Evolutionary conservation across 306 rosid species (phyloP), one percentile per base, ranked within the genome.

Genomic region (Prinsepia uniflora): DNA sequence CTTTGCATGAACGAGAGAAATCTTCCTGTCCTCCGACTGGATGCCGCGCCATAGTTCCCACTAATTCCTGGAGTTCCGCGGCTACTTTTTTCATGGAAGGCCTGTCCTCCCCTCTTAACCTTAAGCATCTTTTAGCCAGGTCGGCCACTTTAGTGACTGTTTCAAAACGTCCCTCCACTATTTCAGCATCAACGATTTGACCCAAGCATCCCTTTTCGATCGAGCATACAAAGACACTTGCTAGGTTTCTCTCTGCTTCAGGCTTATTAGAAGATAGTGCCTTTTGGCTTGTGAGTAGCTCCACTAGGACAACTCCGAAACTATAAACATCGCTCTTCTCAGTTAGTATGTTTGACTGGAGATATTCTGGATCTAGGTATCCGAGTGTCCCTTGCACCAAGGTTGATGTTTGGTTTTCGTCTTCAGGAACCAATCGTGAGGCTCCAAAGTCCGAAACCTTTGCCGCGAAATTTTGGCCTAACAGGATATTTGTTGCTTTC

Each of bases 281-380:
- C 1, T 2, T 6, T 70, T 56, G 58, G 14, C 81, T 65, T 0
- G 77, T 77, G 19, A 77, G 7, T 5, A 77, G 76, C 68, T 77
- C 81, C 2, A 57, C 71, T 4, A 77, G 45, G 19, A 77, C 81
- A 34, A 77, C 81, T 13, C 77, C 81, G 10, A 77, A 77, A 19
- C 81, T 77, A 6, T 71, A 77, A 2, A 76, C 75, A 0, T 76
- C 75, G 11, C 80, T 76, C 22, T 76, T 76, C 2, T 76, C 75
- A 0, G 65, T 60, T 15, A 60, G 46, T 60, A 36, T 45, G 17
- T 6, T 60, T 5, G 65, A 36, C 1, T 4, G 19, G 45, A 60
- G 36, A 22, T 60, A 39, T 10, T 60, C 65, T 36, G 46, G 65
- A 4, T 60, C 64, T 8, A 70, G 34, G 73, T 54, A 69, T 20